These are phyloP conservation scores for Pestalotiopsis sp. DNA, from an alignment of 2,329 filamentous ascomycete species.

Conservation along the genomic window DNA sequence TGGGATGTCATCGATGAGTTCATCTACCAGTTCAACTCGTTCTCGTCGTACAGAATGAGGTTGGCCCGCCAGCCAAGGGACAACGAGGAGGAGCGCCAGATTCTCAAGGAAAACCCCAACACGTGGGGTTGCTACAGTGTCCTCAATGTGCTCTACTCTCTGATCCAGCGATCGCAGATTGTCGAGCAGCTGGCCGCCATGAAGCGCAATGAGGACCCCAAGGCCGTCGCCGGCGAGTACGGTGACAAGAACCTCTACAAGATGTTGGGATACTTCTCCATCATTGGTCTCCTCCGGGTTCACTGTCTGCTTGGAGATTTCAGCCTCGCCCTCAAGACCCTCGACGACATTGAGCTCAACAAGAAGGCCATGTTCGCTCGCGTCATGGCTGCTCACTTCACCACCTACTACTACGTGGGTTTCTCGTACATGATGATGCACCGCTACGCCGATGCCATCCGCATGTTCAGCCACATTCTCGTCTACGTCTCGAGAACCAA, in stretches of 20 bases:
- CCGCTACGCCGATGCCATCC: slow-evolving; percentile 97
- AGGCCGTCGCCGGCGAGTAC: slow-evolving; percentile 89
- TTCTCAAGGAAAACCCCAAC: slow-evolving; percentile 95
- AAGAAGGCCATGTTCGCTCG: slow-evolving; percentile 99
- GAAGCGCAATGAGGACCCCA: slow-evolving; percentile 89
- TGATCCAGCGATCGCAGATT: slow-evolving; percentile 98
- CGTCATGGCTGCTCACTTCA: slow-evolving; percentile 99
- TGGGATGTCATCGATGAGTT: slow-evolving; percentile 99
- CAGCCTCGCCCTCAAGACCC: slow-evolving; percentile 95
- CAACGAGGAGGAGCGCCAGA: slow-evolving; percentile 88
- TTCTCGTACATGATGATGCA: slow-evolving; percentile 99
- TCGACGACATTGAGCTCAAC: slow-evolving; percentile 99
- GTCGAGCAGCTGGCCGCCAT: slow-evolving; percentile 94
- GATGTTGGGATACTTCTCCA: slow-evolving; percentile 99
- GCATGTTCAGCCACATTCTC: slow-evolving; percentile 99
- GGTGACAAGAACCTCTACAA: slow-evolving; percentile 92
- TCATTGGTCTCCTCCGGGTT: slow-evolving; percentile 93
- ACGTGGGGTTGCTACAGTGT: slow-evolving; percentile 99
- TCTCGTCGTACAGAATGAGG: slow-evolving; percentile 94
- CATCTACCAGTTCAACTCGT: slow-evolving; percentile 99
- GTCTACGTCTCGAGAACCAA: slow-evolving; percentile 98
- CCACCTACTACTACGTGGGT: slow-evolving; percentile 99
- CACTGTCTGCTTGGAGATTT: slow-evolving; percentile 98
- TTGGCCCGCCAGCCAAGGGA: slow-evolving; percentile 75
- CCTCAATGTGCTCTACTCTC: slow-evolving; percentile 97